Percentiles rank a stretch among this genome's conserved stretches.
Conservation (phyloP, 2,329 filamentous ascomycete genomes). For the Didymosphaeria variabile region DNA sequence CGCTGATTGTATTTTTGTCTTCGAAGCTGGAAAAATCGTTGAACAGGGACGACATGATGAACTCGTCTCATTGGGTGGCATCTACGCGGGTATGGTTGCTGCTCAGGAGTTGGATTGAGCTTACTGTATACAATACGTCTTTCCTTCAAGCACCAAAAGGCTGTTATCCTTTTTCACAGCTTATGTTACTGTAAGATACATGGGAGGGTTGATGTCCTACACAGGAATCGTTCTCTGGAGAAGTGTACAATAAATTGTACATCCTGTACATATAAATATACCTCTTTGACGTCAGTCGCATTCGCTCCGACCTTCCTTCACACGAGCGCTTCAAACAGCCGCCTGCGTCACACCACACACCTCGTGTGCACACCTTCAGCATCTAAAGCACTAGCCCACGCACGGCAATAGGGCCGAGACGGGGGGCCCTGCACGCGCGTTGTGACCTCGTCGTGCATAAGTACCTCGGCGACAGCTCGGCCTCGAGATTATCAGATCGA, state of each 20-base stretch:
- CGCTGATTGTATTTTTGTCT: slow-evolving; percentile 81
- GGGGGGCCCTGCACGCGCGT: slow-evolving; percentile 28
- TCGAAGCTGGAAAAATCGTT: slow-evolving; percentile 71
- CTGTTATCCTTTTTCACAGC: background rate
- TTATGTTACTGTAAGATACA: background rate
- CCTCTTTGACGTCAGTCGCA: background rate
- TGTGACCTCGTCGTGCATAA: slow-evolving; percentile 12
- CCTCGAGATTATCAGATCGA: slow-evolving; percentile 1
- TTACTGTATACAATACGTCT: slow-evolving; percentile 1
- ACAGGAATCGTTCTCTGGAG: background rate
- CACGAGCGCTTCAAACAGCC: slow-evolving; percentile 19
- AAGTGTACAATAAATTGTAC: background rate
- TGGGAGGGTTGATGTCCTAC: background rate
- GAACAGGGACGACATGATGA: slow-evolving; percentile 70
- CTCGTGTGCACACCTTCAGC: slow-evolving; percentile 18
- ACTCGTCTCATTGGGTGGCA: slow-evolving; percentile 55
- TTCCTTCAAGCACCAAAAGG: background rate
- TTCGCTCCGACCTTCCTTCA: background rate
- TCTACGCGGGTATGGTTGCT: slow-evolving; percentile 49
- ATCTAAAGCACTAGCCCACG: slow-evolving; percentile 29
- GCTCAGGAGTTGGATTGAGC: slow-evolving; percentile 45
- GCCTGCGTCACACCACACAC: slow-evolving; percentile 38
- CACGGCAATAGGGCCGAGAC: slow-evolving; percentile 30
- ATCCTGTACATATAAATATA: background rate
- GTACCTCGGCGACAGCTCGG: background rate